Conservation (phyloP, 2,329 filamentous ascomycete species). For the Mycosphaerelloides madeirae region DNA sequence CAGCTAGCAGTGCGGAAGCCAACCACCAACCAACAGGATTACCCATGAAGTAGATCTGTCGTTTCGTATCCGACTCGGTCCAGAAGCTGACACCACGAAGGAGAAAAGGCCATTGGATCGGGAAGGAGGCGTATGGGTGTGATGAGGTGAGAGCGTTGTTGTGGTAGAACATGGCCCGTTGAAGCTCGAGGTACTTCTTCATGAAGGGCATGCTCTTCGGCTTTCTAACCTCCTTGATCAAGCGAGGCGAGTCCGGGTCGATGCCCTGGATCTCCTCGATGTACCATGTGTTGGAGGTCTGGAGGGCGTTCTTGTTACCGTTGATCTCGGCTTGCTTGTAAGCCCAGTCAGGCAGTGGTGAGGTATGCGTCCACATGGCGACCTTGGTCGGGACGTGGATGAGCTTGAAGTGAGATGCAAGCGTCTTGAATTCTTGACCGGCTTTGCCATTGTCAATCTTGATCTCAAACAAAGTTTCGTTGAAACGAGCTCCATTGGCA, state of each 20-base stretch:
- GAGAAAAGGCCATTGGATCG: constrained; percentile 97
- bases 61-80: constrained; percentile 89
- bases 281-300: constrained; percentile 90
- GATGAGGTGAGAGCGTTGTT: constrained; percentile 97
- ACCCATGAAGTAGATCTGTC: constrained; percentile 98
- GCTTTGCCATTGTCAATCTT: constrained; percentile 81
- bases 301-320: constrained; percentile 90
- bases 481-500: constrained; percentile 67
- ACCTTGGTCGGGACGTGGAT: constrained; percentile 93
- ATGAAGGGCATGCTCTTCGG: constrained; percentile 84
- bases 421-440: constrained; percentile 78
- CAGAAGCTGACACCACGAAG: constrained; percentile 97
- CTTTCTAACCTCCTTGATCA: constrained; percentile 69
- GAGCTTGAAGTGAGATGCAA: constrained; percentile 91
- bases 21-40: constrained; percentile 99
- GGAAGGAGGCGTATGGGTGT: constrained; percentile 91
- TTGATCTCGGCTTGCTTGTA: constrained; percentile 99
- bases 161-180: constrained; percentile 98
- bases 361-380: constrained; percentile 98
- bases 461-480: constrained; percentile 91
- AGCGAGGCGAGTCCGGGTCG: constrained; percentile 64
- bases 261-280: constrained; percentile 87
- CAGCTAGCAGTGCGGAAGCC: constrained; percentile 82
- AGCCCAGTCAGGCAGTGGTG: constrained; percentile 92
- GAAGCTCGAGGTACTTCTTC: constrained; percentile 91